phyloP scores from a whole-genome alignment of 371 early-diverging fungal species.

The Mucor irregularis region DNA sequence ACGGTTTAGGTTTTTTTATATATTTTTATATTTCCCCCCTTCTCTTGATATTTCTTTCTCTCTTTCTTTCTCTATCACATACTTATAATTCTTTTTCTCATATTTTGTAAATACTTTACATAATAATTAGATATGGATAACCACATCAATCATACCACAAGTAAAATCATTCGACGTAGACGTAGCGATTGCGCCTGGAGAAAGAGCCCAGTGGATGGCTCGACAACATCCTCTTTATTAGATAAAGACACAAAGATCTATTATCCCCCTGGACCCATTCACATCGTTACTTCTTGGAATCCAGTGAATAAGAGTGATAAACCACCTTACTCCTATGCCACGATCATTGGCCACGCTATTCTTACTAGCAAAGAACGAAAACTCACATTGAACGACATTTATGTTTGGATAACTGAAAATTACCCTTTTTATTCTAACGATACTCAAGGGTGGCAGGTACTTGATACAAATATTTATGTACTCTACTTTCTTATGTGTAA shows the following conservation, averaged over 20 bases:
- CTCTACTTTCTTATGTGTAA: background rate
- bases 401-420: slow-evolving; percentile 82
- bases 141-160: background rate
- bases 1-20: background rate
- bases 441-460: slow-evolving; percentile 87
- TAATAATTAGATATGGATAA: slow-evolving; percentile 1
- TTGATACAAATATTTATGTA: slow-evolving; percentile 21
- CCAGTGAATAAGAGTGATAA: slow-evolving; percentile 55
- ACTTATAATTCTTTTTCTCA: background rate
- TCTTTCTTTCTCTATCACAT: slow-evolving; percentile 10
- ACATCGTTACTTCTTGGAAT: slow-evolving; percentile 36
- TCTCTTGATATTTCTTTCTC: background rate
- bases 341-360: slow-evolving; percentile 92
- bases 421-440: slow-evolving; percentile 84
- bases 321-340: slow-evolving; percentile 93
- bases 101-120: background rate
- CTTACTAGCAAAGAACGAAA: slow-evolving; percentile 68
- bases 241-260: background rate
- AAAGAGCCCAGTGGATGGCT: background rate
- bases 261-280: slow-evolving; percentile 24
- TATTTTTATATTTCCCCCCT: background rate
- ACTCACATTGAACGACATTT: slow-evolving; percentile 91
- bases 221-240: too few species aligned
- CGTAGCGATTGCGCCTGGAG: slow-evolving; percentile 11
- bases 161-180: slow-evolving; percentile 13